phyloP scores from a whole-genome alignment of 2,329 filamentous ascomycete genomes.

The Dothideomycetidae sp. region DNA sequence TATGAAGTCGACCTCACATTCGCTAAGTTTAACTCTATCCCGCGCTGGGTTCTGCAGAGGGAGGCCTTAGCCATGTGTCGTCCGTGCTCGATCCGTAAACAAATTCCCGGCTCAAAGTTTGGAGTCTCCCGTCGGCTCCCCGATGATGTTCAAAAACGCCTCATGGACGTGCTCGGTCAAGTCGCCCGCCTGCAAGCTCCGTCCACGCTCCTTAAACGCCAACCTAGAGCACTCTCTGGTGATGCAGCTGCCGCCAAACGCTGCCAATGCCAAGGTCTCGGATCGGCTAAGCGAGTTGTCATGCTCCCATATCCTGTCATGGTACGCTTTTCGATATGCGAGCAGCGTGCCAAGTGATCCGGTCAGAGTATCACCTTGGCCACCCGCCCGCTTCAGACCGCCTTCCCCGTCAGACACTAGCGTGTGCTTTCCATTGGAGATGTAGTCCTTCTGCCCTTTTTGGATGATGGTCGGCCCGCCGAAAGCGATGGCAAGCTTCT shows the following conservation, averaged over 20 bases:
- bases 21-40: too few species aligned
- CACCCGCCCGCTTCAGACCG: constrained; percentile 56
- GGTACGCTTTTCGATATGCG: constrained; percentile 76
- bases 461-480: constrained; percentile 84
- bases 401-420: constrained; percentile 63
- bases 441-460: constrained; percentile 70
- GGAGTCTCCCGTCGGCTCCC: constrained; percentile 36
- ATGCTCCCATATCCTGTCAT: constrained; percentile 64
- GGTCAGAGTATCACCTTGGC: constrained; percentile 46
- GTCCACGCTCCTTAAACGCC: constrained; percentile 72
- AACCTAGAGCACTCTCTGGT: constrained; percentile 82
- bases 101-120: too few species aligned
- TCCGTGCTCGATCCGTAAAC: too few species aligned
- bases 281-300: constrained; percentile 39
- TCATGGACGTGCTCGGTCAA: constrained; percentile 78
- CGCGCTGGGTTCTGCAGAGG: too few species aligned
- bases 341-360: constrained; percentile 78
- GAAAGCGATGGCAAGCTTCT: constrained; percentile 58
- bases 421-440: constrained; percentile 67
- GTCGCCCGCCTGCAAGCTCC: constrained; percentile 84
- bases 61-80: too few species aligned
- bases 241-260: constrained; percentile 73
- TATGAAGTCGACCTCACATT: too few species aligned
- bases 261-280: constrained; percentile 57
- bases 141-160: constrained; percentile 68